phyloP scores from a whole-genome alignment of 176 grass and related monocot species.

The Triticum turgidum region DNA sequence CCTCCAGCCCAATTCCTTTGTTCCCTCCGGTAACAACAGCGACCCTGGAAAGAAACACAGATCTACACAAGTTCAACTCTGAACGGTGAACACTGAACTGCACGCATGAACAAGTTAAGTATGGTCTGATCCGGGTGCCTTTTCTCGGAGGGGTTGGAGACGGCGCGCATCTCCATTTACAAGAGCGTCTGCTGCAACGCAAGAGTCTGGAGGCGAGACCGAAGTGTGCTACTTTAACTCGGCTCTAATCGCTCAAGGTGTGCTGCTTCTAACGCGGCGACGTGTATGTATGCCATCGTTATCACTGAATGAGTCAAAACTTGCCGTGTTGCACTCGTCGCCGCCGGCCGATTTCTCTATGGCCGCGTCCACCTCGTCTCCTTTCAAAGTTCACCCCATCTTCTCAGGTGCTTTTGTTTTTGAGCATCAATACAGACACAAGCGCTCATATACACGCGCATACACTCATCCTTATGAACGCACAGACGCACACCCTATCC shows the following conservation, averaged over 20 bases:
- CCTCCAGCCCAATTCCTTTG: constrained; percentile 59
- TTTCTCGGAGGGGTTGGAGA: neutral
- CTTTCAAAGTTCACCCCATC: too few species aligned
- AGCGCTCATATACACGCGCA: too few species aligned
- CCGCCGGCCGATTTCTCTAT: neutral
- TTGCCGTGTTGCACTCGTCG: neutral
- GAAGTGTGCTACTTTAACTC: neutral
- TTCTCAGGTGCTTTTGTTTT: too few species aligned
- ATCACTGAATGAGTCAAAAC: neutral
- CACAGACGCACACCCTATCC: too few species aligned
- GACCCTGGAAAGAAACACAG: constrained; percentile 15
- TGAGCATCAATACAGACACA: too few species aligned
- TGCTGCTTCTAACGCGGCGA: neutral
- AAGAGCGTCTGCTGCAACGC: neutral
- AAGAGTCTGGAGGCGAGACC: neutral
- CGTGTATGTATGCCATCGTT: neutral
- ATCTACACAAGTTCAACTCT: neutral
- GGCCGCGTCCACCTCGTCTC: too few species aligned
- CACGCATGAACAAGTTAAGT: neutral
- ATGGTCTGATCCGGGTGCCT: constrained; percentile 1
- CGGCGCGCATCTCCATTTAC: constrained; percentile 10
- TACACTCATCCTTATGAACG: too few species aligned
- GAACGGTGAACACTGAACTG: neutral
- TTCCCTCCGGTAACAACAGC: constrained; percentile 61
- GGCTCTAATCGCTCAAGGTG: neutral